A percentile compares a stretch with the other conserved stretches of the same genome.
phyloP scores from a whole-genome alignment of 1,284 basidiomycete species.

The Tilletia indica region DNA sequence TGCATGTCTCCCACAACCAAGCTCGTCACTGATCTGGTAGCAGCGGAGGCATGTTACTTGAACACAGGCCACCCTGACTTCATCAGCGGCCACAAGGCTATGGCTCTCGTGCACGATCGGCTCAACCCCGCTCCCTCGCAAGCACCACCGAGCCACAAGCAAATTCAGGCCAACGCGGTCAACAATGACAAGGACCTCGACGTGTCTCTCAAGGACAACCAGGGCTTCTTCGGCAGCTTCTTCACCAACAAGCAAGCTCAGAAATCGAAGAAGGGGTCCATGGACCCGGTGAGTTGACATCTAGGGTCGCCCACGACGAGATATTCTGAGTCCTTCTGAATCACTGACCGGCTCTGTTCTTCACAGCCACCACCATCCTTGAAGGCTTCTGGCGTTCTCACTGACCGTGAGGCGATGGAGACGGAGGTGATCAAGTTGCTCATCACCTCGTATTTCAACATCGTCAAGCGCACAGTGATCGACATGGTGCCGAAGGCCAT shows the following conservation, averaged over 20 bases:
- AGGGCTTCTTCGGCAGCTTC: slow-evolving; percentile 94
- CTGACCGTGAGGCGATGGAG: slow-evolving; percentile 94
- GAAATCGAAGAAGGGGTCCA: slow-evolving; percentile 68
- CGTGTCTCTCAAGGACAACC: slow-evolving; percentile 74
- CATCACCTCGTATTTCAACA: slow-evolving; percentile 51
- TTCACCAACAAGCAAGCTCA: slow-evolving; percentile 67
- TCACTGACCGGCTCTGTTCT: slow-evolving; percentile 13
- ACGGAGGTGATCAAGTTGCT: slow-evolving; percentile 92
- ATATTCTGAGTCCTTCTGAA: no score
- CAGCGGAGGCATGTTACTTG: slow-evolving; percentile 63
- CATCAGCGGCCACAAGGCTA: slow-evolving; percentile 92
- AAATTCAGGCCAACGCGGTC: slow-evolving; percentile 62
- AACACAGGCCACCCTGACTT: slow-evolving; percentile 99
- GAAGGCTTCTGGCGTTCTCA: slow-evolving; percentile 86
- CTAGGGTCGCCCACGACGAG: slow-evolving; percentile 1
- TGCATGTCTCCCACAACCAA: slow-evolving; percentile 92
- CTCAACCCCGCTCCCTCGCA: slow-evolving; percentile 63
- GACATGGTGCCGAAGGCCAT: slow-evolving; percentile 97
- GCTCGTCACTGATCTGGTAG: slow-evolving; percentile 85
- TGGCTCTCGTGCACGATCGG: slow-evolving; percentile 78
- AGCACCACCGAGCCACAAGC: slow-evolving; percentile 23
- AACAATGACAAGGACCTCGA: slow-evolving; percentile 95
- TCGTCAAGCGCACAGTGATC: slow-evolving; percentile 96
- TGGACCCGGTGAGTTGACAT: slow-evolving; percentile 66
- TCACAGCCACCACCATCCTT: slow-evolving; percentile 79